Conservation (phyloP, 805 yeast genomes). For the Isabelozyma rhagii region DNA sequence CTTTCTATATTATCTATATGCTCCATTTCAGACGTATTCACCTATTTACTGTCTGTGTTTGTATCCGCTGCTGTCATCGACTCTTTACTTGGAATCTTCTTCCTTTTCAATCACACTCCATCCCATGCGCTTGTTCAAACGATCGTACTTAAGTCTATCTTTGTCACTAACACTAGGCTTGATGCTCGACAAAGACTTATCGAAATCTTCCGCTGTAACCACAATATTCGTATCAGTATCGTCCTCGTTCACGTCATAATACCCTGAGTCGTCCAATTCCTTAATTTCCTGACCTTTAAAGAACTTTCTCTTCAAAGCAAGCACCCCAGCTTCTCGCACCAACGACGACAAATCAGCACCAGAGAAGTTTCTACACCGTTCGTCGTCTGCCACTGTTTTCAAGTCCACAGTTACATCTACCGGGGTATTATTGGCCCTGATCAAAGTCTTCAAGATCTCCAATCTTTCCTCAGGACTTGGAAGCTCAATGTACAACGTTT, state of each 20-base stretch:
- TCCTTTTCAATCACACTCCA: slow-evolving; percentile 49
- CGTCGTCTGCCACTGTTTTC: slow-evolving; percentile 61
- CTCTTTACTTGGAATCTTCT: not conserved
- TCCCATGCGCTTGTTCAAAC: slow-evolving; percentile 69
- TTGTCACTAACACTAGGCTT: slow-evolving; percentile 88
- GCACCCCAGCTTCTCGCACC: slow-evolving; percentile 90
- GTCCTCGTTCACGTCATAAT: slow-evolving; percentile 20
- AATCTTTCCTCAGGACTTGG: slow-evolving; percentile 76
- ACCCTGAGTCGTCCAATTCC: slow-evolving; percentile 38
- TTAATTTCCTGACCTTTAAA: slow-evolving; percentile 43
- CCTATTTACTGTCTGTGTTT: not conserved
- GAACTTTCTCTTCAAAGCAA: slow-evolving; percentile 74
- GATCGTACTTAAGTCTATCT: slow-evolving; percentile 76
- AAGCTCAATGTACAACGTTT: slow-evolving; percentile 84
- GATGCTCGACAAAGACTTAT: slow-evolving; percentile 65
- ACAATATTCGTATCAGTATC: slow-evolving; percentile 34
- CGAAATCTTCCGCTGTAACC: slow-evolving; percentile 68
- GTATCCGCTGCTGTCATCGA: not conserved
- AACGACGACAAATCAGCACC: slow-evolving; percentile 95
- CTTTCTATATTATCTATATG: too few species aligned
- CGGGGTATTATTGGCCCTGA: slow-evolving; percentile 74
- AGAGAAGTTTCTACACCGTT: slow-evolving; percentile 81
- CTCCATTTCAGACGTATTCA: too few species aligned
- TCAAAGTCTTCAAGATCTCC: slow-evolving; percentile 78
- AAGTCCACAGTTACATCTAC: slow-evolving; percentile 61